phyloP scores from a whole-genome alignment of 1,139 yeast species.

The Kodamaea derodonti region DNA sequence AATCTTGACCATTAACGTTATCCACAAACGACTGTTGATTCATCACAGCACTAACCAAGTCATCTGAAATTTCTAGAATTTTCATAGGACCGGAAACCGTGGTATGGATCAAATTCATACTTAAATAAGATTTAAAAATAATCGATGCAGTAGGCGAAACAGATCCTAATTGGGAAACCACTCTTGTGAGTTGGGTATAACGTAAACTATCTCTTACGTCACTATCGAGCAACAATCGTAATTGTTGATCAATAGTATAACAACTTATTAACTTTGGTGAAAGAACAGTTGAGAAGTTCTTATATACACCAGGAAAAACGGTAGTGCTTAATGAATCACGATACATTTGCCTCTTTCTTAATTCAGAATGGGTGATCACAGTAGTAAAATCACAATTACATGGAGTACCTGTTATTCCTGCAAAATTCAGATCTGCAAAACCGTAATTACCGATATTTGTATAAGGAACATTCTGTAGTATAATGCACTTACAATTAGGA shows the following conservation, averaged over 20 bases:
- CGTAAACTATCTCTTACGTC: slow-evolving; percentile 1
- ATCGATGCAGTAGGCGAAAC: neutral
- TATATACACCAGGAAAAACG: slow-evolving; percentile 10
- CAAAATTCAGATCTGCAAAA: slow-evolving; percentile 14
- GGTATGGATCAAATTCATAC: slow-evolving; percentile 18
- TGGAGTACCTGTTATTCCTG: neutral
- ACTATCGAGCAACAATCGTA: slow-evolving; percentile 1
- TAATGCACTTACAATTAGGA: slow-evolving; percentile 16
- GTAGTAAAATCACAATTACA: neutral
- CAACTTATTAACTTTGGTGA: slow-evolving; percentile 4
- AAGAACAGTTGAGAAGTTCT: neutral
- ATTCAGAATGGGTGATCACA: slow-evolving; percentile 13
- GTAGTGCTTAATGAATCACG: slow-evolving; percentile 12
- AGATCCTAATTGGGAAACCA: slow-evolving; percentile 1
- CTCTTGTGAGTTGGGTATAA: slow-evolving; percentile 1
- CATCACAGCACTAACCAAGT: slow-evolving; percentile 28
- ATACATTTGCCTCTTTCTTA: slow-evolving; percentile 20
- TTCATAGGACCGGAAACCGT: slow-evolving; percentile 13
- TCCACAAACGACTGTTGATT: slow-evolving; percentile 30
- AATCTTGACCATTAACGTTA: slow-evolving; percentile 27
- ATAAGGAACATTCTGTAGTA: slow-evolving; percentile 13
- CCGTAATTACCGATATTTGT: slow-evolving; percentile 16
- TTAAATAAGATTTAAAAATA: slow-evolving; percentile 9
- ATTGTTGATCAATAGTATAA: slow-evolving; percentile 3
- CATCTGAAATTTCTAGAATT: slow-evolving; percentile 19